Evolutionary conservation across 441 rosid species (phyloP).

Genomic region (Dalechampia spathulata): DNA sequence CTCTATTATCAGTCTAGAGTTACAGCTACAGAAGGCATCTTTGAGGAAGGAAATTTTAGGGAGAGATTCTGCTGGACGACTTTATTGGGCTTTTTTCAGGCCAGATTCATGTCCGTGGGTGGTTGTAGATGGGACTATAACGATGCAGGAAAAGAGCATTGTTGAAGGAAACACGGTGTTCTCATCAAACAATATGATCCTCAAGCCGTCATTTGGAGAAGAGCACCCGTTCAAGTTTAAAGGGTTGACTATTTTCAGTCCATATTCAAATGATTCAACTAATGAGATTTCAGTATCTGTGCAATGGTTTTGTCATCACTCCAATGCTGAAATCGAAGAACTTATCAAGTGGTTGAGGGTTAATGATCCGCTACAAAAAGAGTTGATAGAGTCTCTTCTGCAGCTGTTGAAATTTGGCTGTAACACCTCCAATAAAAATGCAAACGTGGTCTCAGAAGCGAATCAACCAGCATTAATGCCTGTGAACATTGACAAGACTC

Average conservation of each 20-base stretch:
- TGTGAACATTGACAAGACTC: constrained; percentile 10
- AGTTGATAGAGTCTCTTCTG: constrained; percentile 34
- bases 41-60: constrained; percentile 46
- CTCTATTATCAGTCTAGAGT: constrained; percentile 30
- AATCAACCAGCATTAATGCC: constrained; percentile 7
- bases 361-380: constrained; percentile 29
- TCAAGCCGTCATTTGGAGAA: constrained; percentile 15
- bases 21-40: constrained; percentile 30
- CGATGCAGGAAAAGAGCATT: constrained; percentile 11
- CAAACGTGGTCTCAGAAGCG: constrained; percentile 13
- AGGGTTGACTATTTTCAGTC: constrained; percentile 20
- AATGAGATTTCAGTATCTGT: constrained; percentile 18
- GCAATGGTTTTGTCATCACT: constrained; percentile 34
- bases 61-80: constrained; percentile 36
- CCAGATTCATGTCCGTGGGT: constrained; percentile 31
- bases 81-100: constrained; percentile 42
- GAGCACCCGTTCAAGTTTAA: constrained; percentile 7
- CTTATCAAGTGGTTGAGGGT: constrained; percentile 41
- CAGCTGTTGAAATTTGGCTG: constrained; percentile 23
- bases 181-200: constrained; percentile 5
- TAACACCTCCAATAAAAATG: constrained; percentile 15
- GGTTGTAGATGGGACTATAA: constrained; percentile 34
- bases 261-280: constrained; percentile 10
- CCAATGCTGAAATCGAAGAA: constrained; percentile 36
- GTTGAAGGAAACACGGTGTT: constrained; percentile 4